Evolutionary conservation across 345 rosid genomes (phyloP).

Genomic region (sweet orange (Citrus sinensis)): DVS_A1.0 CM039169.1:19475501-19476000

Average conservation of each 20-base stretch:
- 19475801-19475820: conserved; percentile 90
- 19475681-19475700: conserved; percentile 51
- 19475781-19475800: conserved; percentile 84
- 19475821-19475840: conserved; percentile 82
- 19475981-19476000: conserved; percentile 95
- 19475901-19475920: conserved; percentile 88
- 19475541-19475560: conserved; percentile 70
- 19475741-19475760: conserved; percentile 73
- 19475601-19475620: conserved; percentile 72
- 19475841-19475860: conserved; percentile 89
- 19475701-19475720: conserved; percentile 79
- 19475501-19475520: conserved; percentile 96
- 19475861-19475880: conserved; percentile 90
- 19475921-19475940: conserved; percentile 91
- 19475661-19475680: conserved; percentile 40
- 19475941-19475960: conserved; percentile 74
- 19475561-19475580: conserved; percentile 89
- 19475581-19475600: conserved; percentile 73
- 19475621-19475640: conserved; percentile 54
- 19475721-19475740: conserved; percentile 74
- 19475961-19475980: conserved; percentile 82
- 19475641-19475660: conserved; percentile 47
- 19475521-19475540: conserved; percentile 61
- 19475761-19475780: conserved; percentile 63
- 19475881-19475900: conserved; percentile 71